A percentile compares a stretch with the other conserved stretches of the same genome.
phyloP scores from a whole-genome alignment of 1,284 basidiomycete species.

The Pseudozyma tsukubaensis region DNA sequence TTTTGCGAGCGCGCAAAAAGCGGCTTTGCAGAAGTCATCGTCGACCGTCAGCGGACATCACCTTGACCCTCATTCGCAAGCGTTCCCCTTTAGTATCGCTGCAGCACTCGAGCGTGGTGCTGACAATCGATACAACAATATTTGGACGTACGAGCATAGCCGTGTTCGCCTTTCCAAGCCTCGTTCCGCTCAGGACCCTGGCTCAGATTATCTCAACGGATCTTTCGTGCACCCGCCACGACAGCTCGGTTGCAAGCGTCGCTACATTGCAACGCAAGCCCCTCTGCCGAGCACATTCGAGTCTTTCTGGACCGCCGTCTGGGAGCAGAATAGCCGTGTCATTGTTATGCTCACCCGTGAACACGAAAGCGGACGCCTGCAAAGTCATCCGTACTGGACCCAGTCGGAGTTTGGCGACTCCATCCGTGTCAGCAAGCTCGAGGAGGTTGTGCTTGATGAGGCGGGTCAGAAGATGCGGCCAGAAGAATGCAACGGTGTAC shows the following conservation, averaged over 20 bases:
- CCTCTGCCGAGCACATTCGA: slow-evolving; percentile 87
- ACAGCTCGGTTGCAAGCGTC: slow-evolving; percentile 58
- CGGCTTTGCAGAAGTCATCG: slow-evolving; percentile 26
- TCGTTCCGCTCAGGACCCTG: slow-evolving; percentile 36
- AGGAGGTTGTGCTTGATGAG: slow-evolving; percentile 51
- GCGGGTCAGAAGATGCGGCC: slow-evolving; percentile 31
- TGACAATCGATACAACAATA: slow-evolving; percentile 88
- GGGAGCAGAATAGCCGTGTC: slow-evolving; percentile 73
- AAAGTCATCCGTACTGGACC: slow-evolving; percentile 93
- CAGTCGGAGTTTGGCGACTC: slow-evolving; percentile 77
- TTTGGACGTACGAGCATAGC: slow-evolving; percentile 94
- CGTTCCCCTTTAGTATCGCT: slow-evolving; percentile 88
- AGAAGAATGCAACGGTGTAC: slow-evolving; percentile 28
- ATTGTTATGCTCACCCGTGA: slow-evolving; percentile 86
- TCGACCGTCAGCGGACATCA: slow-evolving; percentile 8
- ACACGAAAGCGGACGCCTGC: slow-evolving; percentile 85
- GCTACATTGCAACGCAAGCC: slow-evolving; percentile 96
- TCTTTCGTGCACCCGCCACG: slow-evolving; percentile 59
- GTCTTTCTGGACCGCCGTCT: slow-evolving; percentile 87
- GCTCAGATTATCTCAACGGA: slow-evolving; percentile 64
- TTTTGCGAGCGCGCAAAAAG: slow-evolving; percentile 31
- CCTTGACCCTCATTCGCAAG: slow-evolving; percentile 25
- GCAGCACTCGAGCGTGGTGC: slow-evolving; percentile 93
- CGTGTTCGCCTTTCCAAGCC: slow-evolving; percentile 61
- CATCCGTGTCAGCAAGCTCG: slow-evolving; percentile 47